These are phyloP conservation scores for Epichloe coenophiala DNA, from an alignment of 2,329 filamentous ascomycete genomes.

Conservation along the genomic window DNA sequence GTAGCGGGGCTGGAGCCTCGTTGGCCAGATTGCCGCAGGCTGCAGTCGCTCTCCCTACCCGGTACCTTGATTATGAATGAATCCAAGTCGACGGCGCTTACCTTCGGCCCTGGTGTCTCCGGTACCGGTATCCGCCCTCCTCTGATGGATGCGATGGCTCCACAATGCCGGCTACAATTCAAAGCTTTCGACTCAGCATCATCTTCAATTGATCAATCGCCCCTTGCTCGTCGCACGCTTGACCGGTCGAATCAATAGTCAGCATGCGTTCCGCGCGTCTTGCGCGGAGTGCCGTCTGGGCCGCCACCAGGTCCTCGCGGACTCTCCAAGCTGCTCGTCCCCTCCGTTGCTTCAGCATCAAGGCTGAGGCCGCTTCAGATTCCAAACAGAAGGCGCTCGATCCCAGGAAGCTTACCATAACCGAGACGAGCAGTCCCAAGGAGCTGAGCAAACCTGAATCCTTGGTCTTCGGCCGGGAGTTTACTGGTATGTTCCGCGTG, in stretches of 20 bases:
- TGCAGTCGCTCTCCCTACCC: neutral
- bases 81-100: neutral
- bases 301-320: constrained; percentile 22
- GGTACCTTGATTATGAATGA: neutral
- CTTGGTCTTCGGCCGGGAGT: constrained; percentile 78
- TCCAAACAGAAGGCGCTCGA: constrained; percentile 57
- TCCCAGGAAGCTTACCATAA: constrained; percentile 59
- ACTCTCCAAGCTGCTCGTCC: constrained; percentile 16
- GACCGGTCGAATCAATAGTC: neutral
- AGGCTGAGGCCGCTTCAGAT: constrained; percentile 33
- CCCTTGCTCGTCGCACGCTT: neutral
- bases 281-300: constrained; percentile 20
- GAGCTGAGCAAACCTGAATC: constrained; percentile 59
- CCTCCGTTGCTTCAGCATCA: constrained; percentile 35
- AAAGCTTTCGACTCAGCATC: neutral
- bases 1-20: neutral
- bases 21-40: too few species aligned
- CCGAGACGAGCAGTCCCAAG: constrained; percentile 65
- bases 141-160: too few species aligned
- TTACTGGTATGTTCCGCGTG: constrained; percentile 51
- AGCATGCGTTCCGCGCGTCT: constrained; percentile 19
- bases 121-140: constrained; percentile 3
- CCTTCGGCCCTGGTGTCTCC: constrained; percentile 3
- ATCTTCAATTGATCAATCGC: neutral
- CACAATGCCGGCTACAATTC: neutral